These are phyloP conservation scores for Ophiostoma ulmi DNA, from an alignment of 2,329 filamentous ascomycete species.

Conservation along the genomic window DNA sequence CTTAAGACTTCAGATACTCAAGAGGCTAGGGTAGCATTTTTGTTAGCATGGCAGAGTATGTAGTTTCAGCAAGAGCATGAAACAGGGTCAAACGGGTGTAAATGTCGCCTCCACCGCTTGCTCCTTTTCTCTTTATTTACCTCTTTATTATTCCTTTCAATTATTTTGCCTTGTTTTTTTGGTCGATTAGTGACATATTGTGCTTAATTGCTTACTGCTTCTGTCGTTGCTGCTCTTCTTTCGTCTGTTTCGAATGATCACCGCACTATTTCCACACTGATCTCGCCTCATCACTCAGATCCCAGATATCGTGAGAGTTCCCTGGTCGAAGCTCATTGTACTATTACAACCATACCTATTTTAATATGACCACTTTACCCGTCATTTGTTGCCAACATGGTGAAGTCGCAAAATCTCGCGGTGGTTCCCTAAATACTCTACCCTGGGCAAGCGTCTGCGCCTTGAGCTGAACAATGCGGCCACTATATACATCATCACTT, in stretches of 20 bases:
- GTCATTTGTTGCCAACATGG: background rate
- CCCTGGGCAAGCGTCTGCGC: background rate
- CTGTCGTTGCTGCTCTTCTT: background rate
- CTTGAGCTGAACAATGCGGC: background rate
- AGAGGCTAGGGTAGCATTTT: background rate
- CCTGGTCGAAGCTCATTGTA: background rate
- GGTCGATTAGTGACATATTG: background rate
- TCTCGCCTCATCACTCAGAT: background rate
- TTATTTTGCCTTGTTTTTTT: background rate
- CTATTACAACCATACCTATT: background rate
- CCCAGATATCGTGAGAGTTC: background rate
- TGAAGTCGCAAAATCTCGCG: background rate
- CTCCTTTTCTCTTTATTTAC: background rate
- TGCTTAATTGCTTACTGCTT: background rate
- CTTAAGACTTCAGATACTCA: background rate
- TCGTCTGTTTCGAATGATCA: background rate
- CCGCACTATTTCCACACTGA: constrained; percentile 3
- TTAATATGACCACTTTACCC: background rate
- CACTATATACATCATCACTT: background rate
- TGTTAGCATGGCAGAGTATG: background rate
- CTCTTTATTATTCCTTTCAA: background rate
- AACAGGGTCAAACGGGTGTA: constrained; percentile 5
- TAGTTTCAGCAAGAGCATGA: background rate
- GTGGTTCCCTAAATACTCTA: background rate
- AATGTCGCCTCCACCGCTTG: background rate